phyloP scores from a whole-genome alignment of 2,329 filamentous ascomycete species.

The Furcasterigmium sp. region DNA sequence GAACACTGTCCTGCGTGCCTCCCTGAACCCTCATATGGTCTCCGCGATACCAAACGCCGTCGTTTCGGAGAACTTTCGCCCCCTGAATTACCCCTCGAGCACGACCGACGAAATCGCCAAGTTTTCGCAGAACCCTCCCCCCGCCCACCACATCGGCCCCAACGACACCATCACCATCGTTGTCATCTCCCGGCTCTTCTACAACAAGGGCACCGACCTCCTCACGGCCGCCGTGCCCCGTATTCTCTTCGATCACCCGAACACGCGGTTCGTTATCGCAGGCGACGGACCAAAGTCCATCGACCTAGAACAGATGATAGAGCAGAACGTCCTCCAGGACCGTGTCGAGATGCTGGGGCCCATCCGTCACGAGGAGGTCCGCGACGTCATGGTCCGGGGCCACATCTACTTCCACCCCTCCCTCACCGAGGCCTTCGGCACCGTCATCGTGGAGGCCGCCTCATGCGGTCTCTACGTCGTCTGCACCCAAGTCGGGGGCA shows the following conservation, averaged over 20 bases:
- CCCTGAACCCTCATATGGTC: slow-evolving; percentile 92
- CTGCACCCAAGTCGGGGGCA: slow-evolving; percentile 92
- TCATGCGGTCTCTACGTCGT: slow-evolving; percentile 95
- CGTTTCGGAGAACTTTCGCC: slow-evolving; percentile 92
- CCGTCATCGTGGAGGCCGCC: slow-evolving; percentile 94
- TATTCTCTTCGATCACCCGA: slow-evolving; percentile 82
- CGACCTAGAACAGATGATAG: slow-evolving; percentile 96
- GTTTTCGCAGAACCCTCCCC: slow-evolving; percentile 40
- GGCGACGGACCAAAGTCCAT: slow-evolving; percentile 96
- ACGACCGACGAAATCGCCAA: slow-evolving; percentile 16
- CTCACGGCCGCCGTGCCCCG: slow-evolving; percentile 94
- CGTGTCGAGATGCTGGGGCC: slow-evolving; percentile 89
- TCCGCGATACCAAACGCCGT: slow-evolving; percentile 97
- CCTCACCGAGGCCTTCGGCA: slow-evolving; percentile 94
- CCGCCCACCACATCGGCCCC: slow-evolving; percentile 67
- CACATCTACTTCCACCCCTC: slow-evolving; percentile 96
- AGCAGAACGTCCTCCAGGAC: slow-evolving; percentile 89
- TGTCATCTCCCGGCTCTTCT: slow-evolving; percentile 94
- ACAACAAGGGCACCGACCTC: slow-evolving; percentile 96
- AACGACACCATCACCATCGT: slow-evolving; percentile 92
- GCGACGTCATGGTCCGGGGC: slow-evolving; percentile 94
- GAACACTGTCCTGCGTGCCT: slow-evolving; percentile 91
- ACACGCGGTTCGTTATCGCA: slow-evolving; percentile 94
- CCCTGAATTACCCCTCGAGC: slow-evolving; percentile 39
- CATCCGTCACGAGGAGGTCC: slow-evolving; percentile 90